Evolutionary conservation across 805 yeast genomes (phyloP), one percentile per base, ranked within the genome.

Genomic region (Wickerhamiella galacta): DNA sequence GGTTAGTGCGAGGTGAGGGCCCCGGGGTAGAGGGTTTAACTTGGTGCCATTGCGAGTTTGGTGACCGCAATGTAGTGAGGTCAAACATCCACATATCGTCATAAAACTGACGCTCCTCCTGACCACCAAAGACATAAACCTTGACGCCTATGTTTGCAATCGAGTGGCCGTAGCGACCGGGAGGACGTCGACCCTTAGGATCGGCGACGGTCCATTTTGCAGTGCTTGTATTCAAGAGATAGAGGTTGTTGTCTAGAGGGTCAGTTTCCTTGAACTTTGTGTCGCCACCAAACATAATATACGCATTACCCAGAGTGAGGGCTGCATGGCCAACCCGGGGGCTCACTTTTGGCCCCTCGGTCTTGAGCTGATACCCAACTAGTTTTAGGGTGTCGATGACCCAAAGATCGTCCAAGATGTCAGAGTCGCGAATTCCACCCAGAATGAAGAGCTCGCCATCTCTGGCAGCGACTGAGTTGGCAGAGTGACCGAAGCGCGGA

Each of bases 281-380:
- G 52, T 90, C 98, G 47, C 99, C 99, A 22, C 96, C 98, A 56
- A 81, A 87, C 10, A 90, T 71, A 28, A 90, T 83, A 48, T 76
- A 90, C 1, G 96, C 96, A 49, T 85, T 87, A 10, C 96, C 98
- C 39, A 93, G 75, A 21, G 87, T 63, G 7, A 85, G 78, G 2
- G 93, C 68, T 4, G 94, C 81, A 56, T 90, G 99, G 3, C 96
- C 96, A 5, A 87, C 95, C 46, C 98, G 72, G 21, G 96, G 95
- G 14, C 94, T 87, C 14, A 46, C 51, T 11, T 34, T 38, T 2
- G 95, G 95, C 32, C 78, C 73, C 39, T 75, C 81, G 32, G 71
- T 69, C 39, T 78, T 79, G 38, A 77, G 80, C 31, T 75, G 64
- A 46, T 61, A 76, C 32, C 65, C 43, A 49, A 58, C 48, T 28